Conservation (phyloP, 2,329 filamentous ascomycete species). For the Fusarium transvaalense region DNA sequence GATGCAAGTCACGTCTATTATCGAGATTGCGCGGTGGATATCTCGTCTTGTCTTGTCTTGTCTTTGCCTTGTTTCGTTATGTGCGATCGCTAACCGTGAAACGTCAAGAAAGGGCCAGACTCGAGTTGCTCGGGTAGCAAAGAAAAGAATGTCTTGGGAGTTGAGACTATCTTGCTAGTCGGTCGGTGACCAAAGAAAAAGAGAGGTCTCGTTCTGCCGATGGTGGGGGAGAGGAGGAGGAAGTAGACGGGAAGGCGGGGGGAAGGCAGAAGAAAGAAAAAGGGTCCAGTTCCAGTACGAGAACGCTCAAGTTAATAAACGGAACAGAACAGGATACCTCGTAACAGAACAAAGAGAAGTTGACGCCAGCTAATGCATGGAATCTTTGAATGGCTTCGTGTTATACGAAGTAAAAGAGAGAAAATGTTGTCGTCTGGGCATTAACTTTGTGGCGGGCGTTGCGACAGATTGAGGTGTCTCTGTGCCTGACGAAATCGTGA, state of each 20-base stretch:
- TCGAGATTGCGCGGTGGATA: slow-evolving; percentile 20
- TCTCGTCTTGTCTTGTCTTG: neutral
- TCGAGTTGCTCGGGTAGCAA: slow-evolving; percentile 22
- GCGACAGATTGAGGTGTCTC: slow-evolving; percentile 21
- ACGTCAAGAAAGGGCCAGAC: neutral
- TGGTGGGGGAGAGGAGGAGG: slow-evolving; percentile 25
- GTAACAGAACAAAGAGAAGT: slow-evolving; percentile 14
- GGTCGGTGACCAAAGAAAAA: slow-evolving; percentile 11
- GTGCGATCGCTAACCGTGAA: slow-evolving; percentile 3
- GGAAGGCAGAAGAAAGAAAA: slow-evolving; percentile 25
- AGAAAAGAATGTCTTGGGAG: slow-evolving; percentile 8
- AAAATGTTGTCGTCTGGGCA: slow-evolving; percentile 4
- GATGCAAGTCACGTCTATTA: slow-evolving; percentile 13
- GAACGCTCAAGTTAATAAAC: slow-evolving; percentile 1
- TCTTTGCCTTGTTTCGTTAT: slow-evolving; percentile 19
- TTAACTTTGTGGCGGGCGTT: slow-evolving; percentile 33
- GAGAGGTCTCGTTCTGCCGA: slow-evolving; percentile 14
- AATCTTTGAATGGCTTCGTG: slow-evolving; percentile 18
- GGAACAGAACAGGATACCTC: neutral
- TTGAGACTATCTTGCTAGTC: slow-evolving; percentile 4
- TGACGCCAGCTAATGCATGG: slow-evolving; percentile 12
- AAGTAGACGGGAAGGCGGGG: slow-evolving; percentile 20
- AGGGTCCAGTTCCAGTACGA: slow-evolving; percentile 20
- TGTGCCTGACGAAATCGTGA: neutral
- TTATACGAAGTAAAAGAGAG: neutral